Evolutionary conservation across 306 rosid species (phyloP).

Genomic region (Castanea sativa): DNA sequence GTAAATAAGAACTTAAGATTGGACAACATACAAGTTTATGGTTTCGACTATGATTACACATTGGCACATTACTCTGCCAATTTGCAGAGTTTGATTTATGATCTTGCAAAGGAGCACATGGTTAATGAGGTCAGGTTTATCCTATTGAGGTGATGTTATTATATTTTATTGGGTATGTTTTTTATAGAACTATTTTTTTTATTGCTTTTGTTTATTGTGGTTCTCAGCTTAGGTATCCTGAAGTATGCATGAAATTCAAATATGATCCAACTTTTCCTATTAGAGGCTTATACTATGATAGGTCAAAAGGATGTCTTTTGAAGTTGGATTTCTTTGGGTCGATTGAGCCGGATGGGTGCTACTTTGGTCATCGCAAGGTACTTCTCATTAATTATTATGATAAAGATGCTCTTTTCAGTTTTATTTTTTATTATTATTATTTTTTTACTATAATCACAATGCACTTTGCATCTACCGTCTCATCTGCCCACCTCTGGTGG

Average conservation of each 20-base stretch:
- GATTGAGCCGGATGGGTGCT: conserved; percentile 82
- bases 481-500: background rate
- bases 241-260: conserved; percentile 63
- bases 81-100: conserved; percentile 87
- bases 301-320: conserved; percentile 79
- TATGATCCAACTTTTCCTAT: conserved; percentile 89
- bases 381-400: conserved; percentile 2
- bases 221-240: conserved; percentile 84
- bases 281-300: conserved; percentile 89
- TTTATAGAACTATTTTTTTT: background rate
- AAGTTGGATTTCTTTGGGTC: conserved; percentile 93
- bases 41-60: conserved; percentile 95
- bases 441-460: background rate
- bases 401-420: background rate
- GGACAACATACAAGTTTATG: conserved; percentile 82
- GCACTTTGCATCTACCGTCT: background rate
- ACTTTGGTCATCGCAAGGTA: conserved; percentile 91
- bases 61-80: conserved; percentile 83
- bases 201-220: conserved; percentile 20
- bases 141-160: background rate
- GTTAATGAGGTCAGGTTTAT: conserved; percentile 71
- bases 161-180: background rate
- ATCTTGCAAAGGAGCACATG: conserved; percentile 84
- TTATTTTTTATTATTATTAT: background rate
- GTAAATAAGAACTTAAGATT: conserved; percentile 79